These are phyloP conservation scores for Raddia distichophylla DNA, from an alignment of 176 grass and related monocot species.

Conservation along the genomic window DNA sequence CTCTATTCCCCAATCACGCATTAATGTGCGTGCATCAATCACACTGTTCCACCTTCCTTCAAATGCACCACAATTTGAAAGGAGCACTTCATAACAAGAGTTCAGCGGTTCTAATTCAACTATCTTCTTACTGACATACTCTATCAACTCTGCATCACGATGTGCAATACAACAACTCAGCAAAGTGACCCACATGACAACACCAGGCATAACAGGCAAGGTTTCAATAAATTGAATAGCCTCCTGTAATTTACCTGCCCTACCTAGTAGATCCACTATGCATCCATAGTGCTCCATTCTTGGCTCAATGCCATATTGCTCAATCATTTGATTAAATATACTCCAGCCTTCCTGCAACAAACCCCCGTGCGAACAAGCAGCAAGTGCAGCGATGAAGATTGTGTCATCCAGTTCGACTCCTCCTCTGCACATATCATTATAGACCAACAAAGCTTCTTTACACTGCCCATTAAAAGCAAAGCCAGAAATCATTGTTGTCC, in stretches of 20 bases:
- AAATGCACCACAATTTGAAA: constrained; percentile 55
- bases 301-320: constrained; percentile 39
- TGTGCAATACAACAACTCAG: constrained; percentile 54
- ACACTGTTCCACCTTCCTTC: constrained; percentile 54
- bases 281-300: constrained; percentile 57
- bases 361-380: constrained; percentile 61
- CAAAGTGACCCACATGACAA: constrained; percentile 56
- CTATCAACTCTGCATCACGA: constrained; percentile 46
- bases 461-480: constrained; percentile 55
- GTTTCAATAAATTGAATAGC: constrained; percentile 54
- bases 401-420: constrained; percentile 49
- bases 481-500: constrained; percentile 65
- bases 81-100: constrained; percentile 54
- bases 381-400: constrained; percentile 44
- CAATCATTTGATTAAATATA: constrained; percentile 55
- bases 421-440: constrained; percentile 45
- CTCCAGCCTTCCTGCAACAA: constrained; percentile 52
- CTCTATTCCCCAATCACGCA: constrained; percentile 38
- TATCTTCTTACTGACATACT: constrained; percentile 50
- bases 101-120: constrained; percentile 49
- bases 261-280: constrained; percentile 48
- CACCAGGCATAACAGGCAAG: constrained; percentile 46
- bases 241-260: constrained; percentile 56
- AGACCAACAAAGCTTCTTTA: constrained; percentile 42
- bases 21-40: constrained; percentile 35